These are phyloP conservation scores for Podosphaera aphanis DNA, from an alignment of 2,329 filamentous ascomycete genomes.

Conservation along the genomic window DNA sequence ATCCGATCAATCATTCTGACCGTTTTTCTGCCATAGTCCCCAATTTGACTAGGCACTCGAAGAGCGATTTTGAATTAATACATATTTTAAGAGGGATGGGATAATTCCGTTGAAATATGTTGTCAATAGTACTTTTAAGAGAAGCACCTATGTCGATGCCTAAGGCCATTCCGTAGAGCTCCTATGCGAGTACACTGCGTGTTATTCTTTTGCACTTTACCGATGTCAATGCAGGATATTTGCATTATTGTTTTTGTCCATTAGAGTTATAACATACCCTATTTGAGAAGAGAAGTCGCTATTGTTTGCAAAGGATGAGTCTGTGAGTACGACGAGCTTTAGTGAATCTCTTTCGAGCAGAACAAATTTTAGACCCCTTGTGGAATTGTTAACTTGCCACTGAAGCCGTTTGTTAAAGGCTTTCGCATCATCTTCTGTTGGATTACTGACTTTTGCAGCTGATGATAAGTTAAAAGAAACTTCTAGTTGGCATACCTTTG, in stretches of 20 bases:
- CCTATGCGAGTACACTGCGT: not conserved
- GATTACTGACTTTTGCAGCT: too few relatives aligned
- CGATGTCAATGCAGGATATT: not conserved
- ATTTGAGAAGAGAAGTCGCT: constrained; percentile 2
- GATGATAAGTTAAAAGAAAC: too few relatives aligned
- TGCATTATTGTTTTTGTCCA: not conserved
- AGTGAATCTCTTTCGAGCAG: not conserved
- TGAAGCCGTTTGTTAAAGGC: not conserved
- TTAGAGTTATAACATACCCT: not conserved
- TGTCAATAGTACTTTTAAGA: not conserved
- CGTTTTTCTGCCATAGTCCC: not conserved
- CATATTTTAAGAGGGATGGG: not conserved
- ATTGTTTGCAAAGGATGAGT: constrained; percentile 1
- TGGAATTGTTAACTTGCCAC: not conserved
- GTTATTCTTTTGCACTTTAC: constrained; percentile 1
- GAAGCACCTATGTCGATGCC: not conserved
- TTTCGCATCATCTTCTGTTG: not conserved
- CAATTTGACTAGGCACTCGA: not conserved
- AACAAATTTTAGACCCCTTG: not conserved
- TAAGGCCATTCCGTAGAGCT: not conserved
- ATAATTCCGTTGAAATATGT: not conserved
- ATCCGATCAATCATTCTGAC: not conserved
- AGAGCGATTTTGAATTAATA: not conserved
- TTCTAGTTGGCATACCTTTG: constrained; percentile 1
- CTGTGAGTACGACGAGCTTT: not conserved